Percentiles rank a stretch among this genome's conserved stretches.
phyloP scores from a whole-genome alignment of 495 filamentous ascomycete species.

The Aspergillus nidulans region DNA sequence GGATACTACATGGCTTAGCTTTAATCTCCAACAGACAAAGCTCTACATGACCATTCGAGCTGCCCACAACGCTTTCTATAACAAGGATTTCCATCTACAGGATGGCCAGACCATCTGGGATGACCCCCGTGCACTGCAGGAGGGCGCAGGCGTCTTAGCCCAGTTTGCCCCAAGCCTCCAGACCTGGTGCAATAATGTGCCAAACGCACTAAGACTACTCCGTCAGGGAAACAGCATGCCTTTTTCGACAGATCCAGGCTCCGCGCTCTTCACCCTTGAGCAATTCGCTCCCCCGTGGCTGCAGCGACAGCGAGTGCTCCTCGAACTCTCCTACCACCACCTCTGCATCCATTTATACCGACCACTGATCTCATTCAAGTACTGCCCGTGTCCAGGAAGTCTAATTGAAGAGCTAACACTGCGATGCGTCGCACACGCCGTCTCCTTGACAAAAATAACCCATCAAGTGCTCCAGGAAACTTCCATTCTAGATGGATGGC shows the following conservation, averaged over 20 bases:
- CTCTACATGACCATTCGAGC: conserved; percentile 34
- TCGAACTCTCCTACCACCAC: conserved; percentile 50
- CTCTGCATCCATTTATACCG: conserved; percentile 41
- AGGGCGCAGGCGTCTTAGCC: conserved; percentile 27
- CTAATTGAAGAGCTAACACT: not conserved
- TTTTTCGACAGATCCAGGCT: conserved; percentile 39
- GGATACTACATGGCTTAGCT: conserved; percentile 39
- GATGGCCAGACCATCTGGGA: conserved; percentile 15
- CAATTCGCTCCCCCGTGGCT: conserved; percentile 36
- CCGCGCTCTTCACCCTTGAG: conserved; percentile 33
- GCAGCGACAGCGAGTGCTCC: conserved; percentile 45
- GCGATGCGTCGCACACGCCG: conserved; percentile 3
- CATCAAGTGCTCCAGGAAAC: conserved; percentile 2
- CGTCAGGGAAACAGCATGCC: conserved; percentile 30
- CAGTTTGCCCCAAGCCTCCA: conserved; percentile 22
- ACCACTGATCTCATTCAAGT: conserved; percentile 40
- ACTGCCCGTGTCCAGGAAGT: not conserved
- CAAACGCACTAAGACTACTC: conserved; percentile 29
- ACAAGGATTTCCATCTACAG: conserved; percentile 7
- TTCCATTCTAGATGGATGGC: conserved; percentile 1
- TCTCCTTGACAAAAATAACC: not conserved
- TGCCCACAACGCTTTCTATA: conserved; percentile 32
- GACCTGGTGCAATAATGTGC: conserved; percentile 29
- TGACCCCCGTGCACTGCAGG: conserved; percentile 8
- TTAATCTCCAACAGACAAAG: conserved; percentile 32